Evolutionary conservation across 1,284 basidiomycete species (phyloP), one percentile per base, ranked within the genome.

Genomic region (Takashimella tepidaria): DNA sequence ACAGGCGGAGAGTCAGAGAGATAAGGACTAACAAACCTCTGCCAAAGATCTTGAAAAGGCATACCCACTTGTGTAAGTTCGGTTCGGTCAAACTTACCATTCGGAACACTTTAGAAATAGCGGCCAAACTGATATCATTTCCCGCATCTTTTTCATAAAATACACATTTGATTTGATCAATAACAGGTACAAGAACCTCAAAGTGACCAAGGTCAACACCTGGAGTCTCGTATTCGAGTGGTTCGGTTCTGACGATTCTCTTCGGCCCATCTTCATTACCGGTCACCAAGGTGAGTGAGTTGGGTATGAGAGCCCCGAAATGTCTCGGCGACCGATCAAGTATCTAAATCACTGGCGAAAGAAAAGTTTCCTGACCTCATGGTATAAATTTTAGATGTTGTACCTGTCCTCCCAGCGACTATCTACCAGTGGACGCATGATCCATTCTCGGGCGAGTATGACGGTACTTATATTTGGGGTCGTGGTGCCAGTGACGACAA

Each of bases 141-240:
- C n/a, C n/a, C n/a, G n/a, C n/a, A n/a, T n/a, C n/a, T n/a, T n/a
- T n/a, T n/a, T n/a, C n/a, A n/a, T n/a, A n/a, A 21, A 20, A 16
- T 22, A 20, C 3, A 12, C 1, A 10, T 4, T 13, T 43, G 10
- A 20, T 26, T 25, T 49, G 82, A 81, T 1, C 80, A 84, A 62
- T 76, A 3, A 45, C 47, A 66, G 83, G 1, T 81, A 85, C 58
- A 63, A 78, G 6, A 73, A 69, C 5, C 75, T 84, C 4, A 68
- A 79, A 31, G 80, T 79, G 1, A 80, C 81, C 72, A 70, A 6
- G 58, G 79, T 87, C 57, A 84, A 85, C 63, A 80, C 81, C 0
- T 83, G 82, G 55, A 86, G 83, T 0, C 67, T 87, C 74, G 46
- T 27, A 19, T 47, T 27, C 26, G 46, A 47, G 26, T 47, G 46